Conservation (phyloP, 192 early-diverging fungal species). For the Physocladia obscura region DNA sequence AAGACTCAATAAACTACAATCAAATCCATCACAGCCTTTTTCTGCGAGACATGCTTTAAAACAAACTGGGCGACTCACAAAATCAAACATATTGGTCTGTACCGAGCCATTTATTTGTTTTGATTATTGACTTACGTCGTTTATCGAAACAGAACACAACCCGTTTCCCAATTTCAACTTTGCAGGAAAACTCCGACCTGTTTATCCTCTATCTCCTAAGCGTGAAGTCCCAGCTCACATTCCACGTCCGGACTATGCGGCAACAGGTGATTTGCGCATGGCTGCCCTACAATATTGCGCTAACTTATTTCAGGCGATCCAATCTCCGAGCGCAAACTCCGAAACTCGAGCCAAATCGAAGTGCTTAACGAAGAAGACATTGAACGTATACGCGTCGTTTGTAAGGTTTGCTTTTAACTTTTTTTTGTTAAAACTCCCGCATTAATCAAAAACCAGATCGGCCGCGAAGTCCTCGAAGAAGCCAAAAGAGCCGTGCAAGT, state of each 20-base stretch:
- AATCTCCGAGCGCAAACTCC: slow-evolving; percentile 68
- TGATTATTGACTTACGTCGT: background rate
- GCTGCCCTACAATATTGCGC: background rate
- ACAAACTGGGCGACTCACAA: slow-evolving; percentile 49
- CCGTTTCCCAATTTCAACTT: slow-evolving; percentile 48
- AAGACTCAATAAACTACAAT: background rate
- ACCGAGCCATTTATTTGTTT: background rate
- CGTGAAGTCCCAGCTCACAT: slow-evolving; percentile 43
- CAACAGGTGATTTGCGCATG: background rate
- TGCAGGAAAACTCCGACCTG: slow-evolving; percentile 51
- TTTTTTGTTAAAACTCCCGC: background rate
- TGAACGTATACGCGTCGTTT: slow-evolving; percentile 75
- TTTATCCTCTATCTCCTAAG: slow-evolving; percentile 48
- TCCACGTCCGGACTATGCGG: slow-evolving; percentile 47
- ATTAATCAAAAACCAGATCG: slow-evolving; percentile 49
- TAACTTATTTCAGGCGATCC: slow-evolving; percentile 58
- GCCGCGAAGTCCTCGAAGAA: slow-evolving; percentile 88
- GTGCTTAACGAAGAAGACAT: slow-evolving; percentile 71
- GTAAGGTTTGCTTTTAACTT: slow-evolving; percentile 52
- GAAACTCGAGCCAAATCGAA: slow-evolving; percentile 68
- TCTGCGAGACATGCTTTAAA: slow-evolving; percentile 49
- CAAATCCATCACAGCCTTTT: slow-evolving; percentile 22
- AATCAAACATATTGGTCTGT: slow-evolving; percentile 34
- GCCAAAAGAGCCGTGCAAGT: slow-evolving; percentile 75
- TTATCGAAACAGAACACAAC: slow-evolving; percentile 29